Conservation (phyloP, 495 filamentous ascomycete genomes). For the Corynascus novoguineensis region DNA sequence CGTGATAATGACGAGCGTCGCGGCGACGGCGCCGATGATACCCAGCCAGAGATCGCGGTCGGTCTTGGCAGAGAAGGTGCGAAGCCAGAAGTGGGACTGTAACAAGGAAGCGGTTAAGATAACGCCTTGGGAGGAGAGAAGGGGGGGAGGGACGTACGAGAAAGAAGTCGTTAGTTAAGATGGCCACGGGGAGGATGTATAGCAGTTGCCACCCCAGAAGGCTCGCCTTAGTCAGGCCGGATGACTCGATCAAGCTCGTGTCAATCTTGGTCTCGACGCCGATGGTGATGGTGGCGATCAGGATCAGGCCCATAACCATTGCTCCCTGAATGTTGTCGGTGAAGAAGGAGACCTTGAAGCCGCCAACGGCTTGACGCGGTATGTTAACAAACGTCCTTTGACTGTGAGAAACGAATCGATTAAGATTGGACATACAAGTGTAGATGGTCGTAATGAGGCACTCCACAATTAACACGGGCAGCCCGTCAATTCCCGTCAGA, state of each 20-base stretch:
- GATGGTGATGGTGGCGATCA: slow-evolving; percentile 65
- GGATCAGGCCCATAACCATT: slow-evolving; percentile 63
- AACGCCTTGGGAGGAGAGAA: no score
- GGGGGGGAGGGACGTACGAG: slow-evolving; percentile 29
- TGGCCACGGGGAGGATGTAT: slow-evolving; percentile 68
- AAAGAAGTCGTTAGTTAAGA: slow-evolving; percentile 75
- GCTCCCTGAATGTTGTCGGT: slow-evolving; percentile 73
- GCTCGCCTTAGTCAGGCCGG: slow-evolving; percentile 53
- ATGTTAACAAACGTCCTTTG: slow-evolving; percentile 14
- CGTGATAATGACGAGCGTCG: slow-evolving; percentile 56
- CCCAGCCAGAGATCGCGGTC: slow-evolving; percentile 71
- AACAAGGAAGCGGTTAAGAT: neutral
- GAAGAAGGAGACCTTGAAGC: slow-evolving; percentile 70
- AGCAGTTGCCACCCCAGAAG: slow-evolving; percentile 72
- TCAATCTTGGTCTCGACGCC: slow-evolving; percentile 66
- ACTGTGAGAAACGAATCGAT: neutral
- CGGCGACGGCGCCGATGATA: slow-evolving; percentile 55
- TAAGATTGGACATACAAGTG: slow-evolving; percentile 55
- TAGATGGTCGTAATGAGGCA: slow-evolving; percentile 69
- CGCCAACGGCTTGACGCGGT: slow-evolving; percentile 54
- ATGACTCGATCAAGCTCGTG: slow-evolving; percentile 54
- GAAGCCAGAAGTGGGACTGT: slow-evolving; percentile 67
- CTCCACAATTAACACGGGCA: slow-evolving; percentile 69
- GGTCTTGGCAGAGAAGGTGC: slow-evolving; percentile 72
- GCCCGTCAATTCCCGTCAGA: slow-evolving; percentile 64